Evolutionary conservation across 306 rosid species (phyloP).

Genomic region (Lathyrus sativus): DNA sequence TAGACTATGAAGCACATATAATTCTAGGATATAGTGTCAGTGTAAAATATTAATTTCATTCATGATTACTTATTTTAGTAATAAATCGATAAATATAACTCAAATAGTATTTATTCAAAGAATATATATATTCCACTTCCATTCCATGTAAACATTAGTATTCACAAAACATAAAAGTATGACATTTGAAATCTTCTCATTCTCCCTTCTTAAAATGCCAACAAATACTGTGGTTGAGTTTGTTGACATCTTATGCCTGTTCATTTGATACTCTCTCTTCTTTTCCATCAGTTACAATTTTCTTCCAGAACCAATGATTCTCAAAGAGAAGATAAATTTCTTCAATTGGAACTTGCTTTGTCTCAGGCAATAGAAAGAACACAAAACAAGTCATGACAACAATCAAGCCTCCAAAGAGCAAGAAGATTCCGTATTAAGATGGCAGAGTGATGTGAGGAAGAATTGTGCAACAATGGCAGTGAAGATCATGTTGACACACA

Average conservation of each 20-base stretch:
- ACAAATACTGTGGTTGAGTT: not conserved
- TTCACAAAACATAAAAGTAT: not conserved
- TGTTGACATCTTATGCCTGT: slow-evolving; percentile 6
- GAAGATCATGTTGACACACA: slow-evolving; percentile 81
- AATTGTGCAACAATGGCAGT: slow-evolving; percentile 82
- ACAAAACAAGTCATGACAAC: slow-evolving; percentile 64
- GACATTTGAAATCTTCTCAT: not conserved
- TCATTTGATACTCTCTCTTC: slow-evolving; percentile 52
- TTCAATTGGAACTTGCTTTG: slow-evolving; percentile 83
- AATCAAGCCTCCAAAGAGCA: slow-evolving; percentile 66
- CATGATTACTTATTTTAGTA: too few relatives aligned
- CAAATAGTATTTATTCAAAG: too few relatives aligned
- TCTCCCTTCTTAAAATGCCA: not conserved
- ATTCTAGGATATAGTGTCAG: too few relatives aligned
- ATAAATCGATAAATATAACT: too few relatives aligned
- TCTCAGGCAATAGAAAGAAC: slow-evolving; percentile 74
- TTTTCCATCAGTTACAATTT: slow-evolving; percentile 40
- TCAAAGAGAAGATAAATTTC: slow-evolving; percentile 69
- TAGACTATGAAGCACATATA: too few relatives aligned
- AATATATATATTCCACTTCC: too few relatives aligned
- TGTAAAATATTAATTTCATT: too few relatives aligned
- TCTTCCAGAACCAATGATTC: slow-evolving; percentile 81
- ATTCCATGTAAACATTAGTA: too few relatives aligned
- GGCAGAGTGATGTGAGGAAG: slow-evolving; percentile 69
- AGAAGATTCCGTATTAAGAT: slow-evolving; percentile 80